Conservation (phyloP, 192 early-diverging fungal genomes). For the Piromyces sp. region DNA sequence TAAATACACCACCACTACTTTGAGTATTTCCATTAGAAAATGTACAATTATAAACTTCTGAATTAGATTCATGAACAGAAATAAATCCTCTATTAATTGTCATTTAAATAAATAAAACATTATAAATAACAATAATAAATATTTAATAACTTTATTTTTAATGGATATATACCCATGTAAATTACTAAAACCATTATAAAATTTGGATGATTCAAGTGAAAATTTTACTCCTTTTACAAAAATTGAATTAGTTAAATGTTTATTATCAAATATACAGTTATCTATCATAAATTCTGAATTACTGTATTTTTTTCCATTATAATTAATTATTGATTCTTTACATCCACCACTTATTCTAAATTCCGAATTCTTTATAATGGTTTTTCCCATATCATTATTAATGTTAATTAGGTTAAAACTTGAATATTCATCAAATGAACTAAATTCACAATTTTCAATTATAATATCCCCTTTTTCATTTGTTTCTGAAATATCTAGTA, state of each 20-base stretch:
- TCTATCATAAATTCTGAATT: not conserved
- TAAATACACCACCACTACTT: not conserved
- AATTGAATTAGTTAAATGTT: not conserved
- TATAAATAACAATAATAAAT: no score
- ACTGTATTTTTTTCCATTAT: not conserved
- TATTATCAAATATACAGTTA: not conserved
- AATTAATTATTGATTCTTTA: not conserved
- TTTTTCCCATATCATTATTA: not conserved
- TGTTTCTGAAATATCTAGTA: not conserved
- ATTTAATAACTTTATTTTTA: no score
- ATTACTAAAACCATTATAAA: not conserved
- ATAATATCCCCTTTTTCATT: not conserved
- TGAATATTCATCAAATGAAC: not conserved
- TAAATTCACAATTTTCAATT: not conserved
- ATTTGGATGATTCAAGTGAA: not conserved
- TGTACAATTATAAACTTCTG: not conserved
- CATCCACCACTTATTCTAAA: not conserved
- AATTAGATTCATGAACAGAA: not conserved
- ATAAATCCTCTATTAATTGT: not conserved
- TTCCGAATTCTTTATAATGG: not conserved
- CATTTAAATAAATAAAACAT: no score
- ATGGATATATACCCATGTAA: not conserved
- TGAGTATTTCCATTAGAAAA: not conserved
- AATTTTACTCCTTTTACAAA: not conserved
- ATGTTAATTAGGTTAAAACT: not conserved